Evolutionary conservation across 2,329 filamentous ascomycete species (phyloP), one percentile per base, ranked within the genome.

Genomic region (Sporothrix brasiliensis): DNA sequence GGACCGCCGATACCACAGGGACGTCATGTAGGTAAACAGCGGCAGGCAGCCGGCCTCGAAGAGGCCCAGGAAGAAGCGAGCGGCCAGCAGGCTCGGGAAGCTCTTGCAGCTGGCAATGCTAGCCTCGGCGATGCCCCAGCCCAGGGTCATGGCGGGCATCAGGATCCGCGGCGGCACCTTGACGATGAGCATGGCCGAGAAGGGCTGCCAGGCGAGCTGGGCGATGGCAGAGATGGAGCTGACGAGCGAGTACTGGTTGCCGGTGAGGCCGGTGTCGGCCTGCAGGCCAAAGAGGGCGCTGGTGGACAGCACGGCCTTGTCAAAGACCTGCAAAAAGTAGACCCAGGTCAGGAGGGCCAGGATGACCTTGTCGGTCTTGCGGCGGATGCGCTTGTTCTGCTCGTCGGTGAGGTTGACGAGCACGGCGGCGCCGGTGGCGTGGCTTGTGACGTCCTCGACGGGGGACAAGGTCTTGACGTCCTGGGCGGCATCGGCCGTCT

Each of bases 301-400:
- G 44, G 41, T 53, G 39, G n/a, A 19, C 34, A 66, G 27, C n/a
- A 66, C 50, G 47, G 27, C 9, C 7, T 80, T 49, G 50, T 72
- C 13, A 70, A 19, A 24, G 4, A 61, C 30, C 3, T 87, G 85
- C 14, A 88, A 79, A 74, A 87, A 87, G 76, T 87, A 87, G n/a
- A 87, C 84, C 85, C 85, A 87, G 63, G 85, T 76, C 0, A 87
- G 80, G 65, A 87, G 82, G 3, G 76, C 75, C 1, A 91, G 81
- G 69, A 91, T 87, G 39, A 82, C 81, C 65, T 81, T 82, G 75
- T 91, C 89, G 0, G 87, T 90, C 77, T 89, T 89, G 54, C 82
- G 83, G 34, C 85, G 82, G 72, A 90, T 89, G 11, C 84, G 83
- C 73, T 81, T 84, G 77, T 84, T 86, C 82, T 83, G 44, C 41